Base-by-base conservation (phyloP, 148 eudicot genomes). In the Oxyria digyna region DNA sequence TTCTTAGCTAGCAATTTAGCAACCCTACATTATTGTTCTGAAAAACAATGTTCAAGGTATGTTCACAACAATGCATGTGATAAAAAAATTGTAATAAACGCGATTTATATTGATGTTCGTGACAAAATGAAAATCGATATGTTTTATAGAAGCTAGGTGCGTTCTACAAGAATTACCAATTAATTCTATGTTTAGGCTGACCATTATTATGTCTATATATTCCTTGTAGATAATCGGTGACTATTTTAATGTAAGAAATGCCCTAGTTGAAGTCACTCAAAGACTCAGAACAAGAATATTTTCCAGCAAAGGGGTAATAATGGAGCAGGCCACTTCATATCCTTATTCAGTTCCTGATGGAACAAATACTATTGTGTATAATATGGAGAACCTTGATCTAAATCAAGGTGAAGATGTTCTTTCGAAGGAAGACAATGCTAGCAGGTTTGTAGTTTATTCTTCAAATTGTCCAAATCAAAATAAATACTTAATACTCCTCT, bases 191-290 rank as follows among this genome's bases (percentile, higher is more conserved):
- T 7, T 10, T 40, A 40, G 42, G 43, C 43, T 41, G 43, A 50
- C 27, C 27, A 50, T 50, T n/a, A 23, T 52, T 29, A 23, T 52
- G 29, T 69, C 71, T 71, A 23, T 66, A n/a, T n/a, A n/a, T n/a
- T 38, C 71, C 75, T 75, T 76, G 78, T 80, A 85, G 89, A 83
- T 85, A 62, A 70, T 38, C 23, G 89, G 89, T 63, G 80, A 72
- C 20, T 79, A 72, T 74, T 76, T 73, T 23, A 83, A 68, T 37
- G 89, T 85, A 42, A 71, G 70, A 69, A 55, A 62, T 70, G 85
- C 89, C 23, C 78, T 85, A 21, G 72, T 73, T 75, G 82, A 72
- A 79, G 77, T 83, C 37, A 77, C 83, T 55, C 71, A 83, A 74
- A 75, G 72, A 64, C 67, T 83, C 4, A 77, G 87, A 79, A 78